These are phyloP conservation scores for Venturia effusa DNA, from an alignment of 2,329 filamentous ascomycete species.

Conservation along the genomic window DNA sequence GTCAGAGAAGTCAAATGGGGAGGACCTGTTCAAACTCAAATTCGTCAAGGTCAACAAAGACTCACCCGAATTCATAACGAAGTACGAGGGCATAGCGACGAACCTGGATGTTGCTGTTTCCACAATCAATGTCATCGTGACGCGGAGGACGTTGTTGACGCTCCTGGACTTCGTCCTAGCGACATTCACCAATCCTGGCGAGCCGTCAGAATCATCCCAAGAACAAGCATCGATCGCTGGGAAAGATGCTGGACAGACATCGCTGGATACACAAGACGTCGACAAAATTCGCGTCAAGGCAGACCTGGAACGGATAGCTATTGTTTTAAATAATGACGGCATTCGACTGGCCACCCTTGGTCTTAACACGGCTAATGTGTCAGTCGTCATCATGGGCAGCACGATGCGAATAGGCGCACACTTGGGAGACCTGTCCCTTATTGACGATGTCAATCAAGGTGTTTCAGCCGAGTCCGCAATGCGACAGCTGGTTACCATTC, in stretches of 20 bases:
- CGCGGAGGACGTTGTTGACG: constrained; percentile 81
- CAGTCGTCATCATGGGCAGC: constrained; percentile 74
- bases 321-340: constrained; percentile 96
- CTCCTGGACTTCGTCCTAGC: constrained; percentile 87
- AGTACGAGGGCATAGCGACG: constrained; percentile 86
- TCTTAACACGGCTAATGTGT: constrained; percentile 83
- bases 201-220: constrained; percentile 31
- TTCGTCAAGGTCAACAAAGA: constrained; percentile 81
- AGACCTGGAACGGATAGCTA: constrained; percentile 81
- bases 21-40: constrained; percentile 76
- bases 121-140: constrained; percentile 93
- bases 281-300: constrained; percentile 90
- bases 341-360: constrained; percentile 87
- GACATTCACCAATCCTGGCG: constrained; percentile 66
- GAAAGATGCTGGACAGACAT: constrained; percentile 24
- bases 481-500: constrained; percentile 81
- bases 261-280: constrained; percentile 30
- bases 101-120: constrained; percentile 87
- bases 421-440: constrained; percentile 75
- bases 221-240: constrained; percentile 18
- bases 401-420: constrained; percentile 81
- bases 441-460: constrained; percentile 90
- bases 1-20: constrained; percentile 71
- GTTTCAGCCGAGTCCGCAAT: constrained; percentile 71
- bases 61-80: constrained; percentile 85